Evolutionary conservation across 116 monocot genomes (phyloP), one percentile per base, ranked within the genome.

Genomic region (Trichopus zeylanicus): DNA sequence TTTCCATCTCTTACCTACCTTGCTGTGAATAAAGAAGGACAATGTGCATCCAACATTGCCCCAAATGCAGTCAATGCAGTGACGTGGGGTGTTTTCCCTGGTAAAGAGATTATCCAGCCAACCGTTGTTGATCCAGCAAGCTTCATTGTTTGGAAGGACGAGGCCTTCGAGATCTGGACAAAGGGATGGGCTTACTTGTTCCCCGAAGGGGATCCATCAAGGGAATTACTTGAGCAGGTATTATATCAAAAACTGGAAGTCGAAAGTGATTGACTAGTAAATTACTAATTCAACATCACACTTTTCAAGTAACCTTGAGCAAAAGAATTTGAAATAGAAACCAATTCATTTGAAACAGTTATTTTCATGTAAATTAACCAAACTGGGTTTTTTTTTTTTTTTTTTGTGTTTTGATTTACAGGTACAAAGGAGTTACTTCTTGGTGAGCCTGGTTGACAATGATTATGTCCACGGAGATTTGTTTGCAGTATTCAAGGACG

Each of bases 51-150:
- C 29, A 93, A 88, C 51, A 61, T 88, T 10, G 64, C 62, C 33
- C 64, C 67, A 26, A 74, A 39, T 33, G 72, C 85, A 37, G 93
- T 93, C 24, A 93, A 93, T 63, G 93, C 93, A 39, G 93, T 93
- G 29, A 92, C 92, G 25, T 92, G 92, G 92, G 90, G 92, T 33
- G 92, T 84, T 60, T 92, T 92, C 63, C 92, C 92, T 30, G 92
- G 65, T 19, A 92, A 84, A 61, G 87, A 92, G 73, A 92, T 92
- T 12, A 78, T 87, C 59, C 92, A 92, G 64, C 92, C 87, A 3
- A 87, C 86, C 7, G 83, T 91, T 49, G 91, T 87, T 35, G 91
- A 91, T 65, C 74, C 80, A 51, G 70, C 70, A 21, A 92, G 93
- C 55, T 93, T 93, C 64, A 60, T 79, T 58, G 75, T 93, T 18